phyloP scores from a whole-genome alignment of 176 grass and related monocot species.

The Cocos nucifera region DNA sequence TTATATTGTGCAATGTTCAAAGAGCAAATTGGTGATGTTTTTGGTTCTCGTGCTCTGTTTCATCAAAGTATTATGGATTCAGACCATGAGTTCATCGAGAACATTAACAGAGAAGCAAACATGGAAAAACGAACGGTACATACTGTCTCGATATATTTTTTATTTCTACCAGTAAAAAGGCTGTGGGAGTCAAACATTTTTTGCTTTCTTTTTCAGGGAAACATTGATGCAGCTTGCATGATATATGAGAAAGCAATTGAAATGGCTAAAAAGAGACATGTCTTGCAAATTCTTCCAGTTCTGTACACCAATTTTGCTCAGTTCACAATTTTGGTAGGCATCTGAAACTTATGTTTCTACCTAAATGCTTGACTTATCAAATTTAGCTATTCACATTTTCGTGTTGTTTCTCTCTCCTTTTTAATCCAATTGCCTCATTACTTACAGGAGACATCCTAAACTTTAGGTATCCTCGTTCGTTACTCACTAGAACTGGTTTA shows the following conservation, averaged over 20 bases:
- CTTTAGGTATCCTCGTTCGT: too few species aligned
- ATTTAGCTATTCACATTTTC: too few species aligned
- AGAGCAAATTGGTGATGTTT: conserved; percentile 76
- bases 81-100: conserved; percentile 34
- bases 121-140: conserved; percentile 87
- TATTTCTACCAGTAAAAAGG: background rate
- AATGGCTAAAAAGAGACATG: conserved; percentile 47
- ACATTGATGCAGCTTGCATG: conserved; percentile 51
- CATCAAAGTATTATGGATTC: conserved; percentile 30
- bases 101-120: conserved; percentile 82
- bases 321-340: conserved; percentile 68
- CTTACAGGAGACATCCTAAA: too few species aligned
- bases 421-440: too few species aligned
- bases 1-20: conserved; percentile 82
- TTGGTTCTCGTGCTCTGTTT: conserved; percentile 56
- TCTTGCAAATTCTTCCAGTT: conserved; percentile 44
- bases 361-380: too few species aligned
- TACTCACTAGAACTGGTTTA: too few species aligned
- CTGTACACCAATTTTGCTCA: conserved; percentile 72
- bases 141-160: conserved; percentile 5
- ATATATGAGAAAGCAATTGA: conserved; percentile 91
- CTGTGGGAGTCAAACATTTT: conserved; percentile 18
- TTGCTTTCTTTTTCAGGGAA: conserved; percentile 46
- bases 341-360: conserved; percentile 4
- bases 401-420: too few species aligned